phyloP scores from a whole-genome alignment of 2,329 filamentous ascomycete genomes.

The Pleoardoris graminearum region DNA sequence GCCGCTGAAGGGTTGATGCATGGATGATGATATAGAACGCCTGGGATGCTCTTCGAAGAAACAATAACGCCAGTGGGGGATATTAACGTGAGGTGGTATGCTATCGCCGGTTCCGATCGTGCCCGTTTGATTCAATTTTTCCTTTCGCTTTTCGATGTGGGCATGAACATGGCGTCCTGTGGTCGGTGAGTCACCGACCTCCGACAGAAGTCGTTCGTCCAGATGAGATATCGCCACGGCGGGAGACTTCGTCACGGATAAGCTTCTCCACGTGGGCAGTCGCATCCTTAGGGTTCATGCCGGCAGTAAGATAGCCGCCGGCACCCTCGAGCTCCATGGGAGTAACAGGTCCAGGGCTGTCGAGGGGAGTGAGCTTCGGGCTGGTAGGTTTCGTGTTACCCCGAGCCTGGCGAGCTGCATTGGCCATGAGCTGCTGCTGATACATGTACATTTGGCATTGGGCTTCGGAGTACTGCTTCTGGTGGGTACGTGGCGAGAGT shows the following conservation, averaged over 20 bases:
- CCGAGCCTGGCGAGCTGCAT: slow-evolving; percentile 30
- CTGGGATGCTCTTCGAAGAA: slow-evolving; percentile 34
- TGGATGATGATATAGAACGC: slow-evolving; percentile 33
- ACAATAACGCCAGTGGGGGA: slow-evolving; percentile 11
- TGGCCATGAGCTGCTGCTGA: slow-evolving; percentile 51
- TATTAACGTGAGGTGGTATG: slow-evolving; percentile 16
- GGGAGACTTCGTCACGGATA: slow-evolving; percentile 50
- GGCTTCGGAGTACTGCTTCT: slow-evolving; percentile 52
- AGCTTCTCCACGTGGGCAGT: slow-evolving; percentile 51
- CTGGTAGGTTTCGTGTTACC: slow-evolving; percentile 48
- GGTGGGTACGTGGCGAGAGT: slow-evolving; percentile 48
- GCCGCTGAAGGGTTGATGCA: slow-evolving; percentile 1
- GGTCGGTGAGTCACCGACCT: slow-evolving; percentile 36
- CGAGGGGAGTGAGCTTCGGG: slow-evolving; percentile 54
- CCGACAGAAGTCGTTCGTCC: slow-evolving; percentile 34
- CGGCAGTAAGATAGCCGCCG: slow-evolving; percentile 53
- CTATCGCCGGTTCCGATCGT: neutral
- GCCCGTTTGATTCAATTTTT: neutral
- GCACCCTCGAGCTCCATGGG: slow-evolving; percentile 55
- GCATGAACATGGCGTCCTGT: slow-evolving; percentile 6
- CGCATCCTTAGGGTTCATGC: slow-evolving; percentile 45
- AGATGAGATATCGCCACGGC: slow-evolving; percentile 41
- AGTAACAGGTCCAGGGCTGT: slow-evolving; percentile 57
- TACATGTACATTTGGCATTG: slow-evolving; percentile 55
- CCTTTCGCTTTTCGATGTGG: slow-evolving; percentile 9